phyloP scores from a whole-genome alignment of 129 eudicot species.

The Smallanthus sonchifolius region DNA sequence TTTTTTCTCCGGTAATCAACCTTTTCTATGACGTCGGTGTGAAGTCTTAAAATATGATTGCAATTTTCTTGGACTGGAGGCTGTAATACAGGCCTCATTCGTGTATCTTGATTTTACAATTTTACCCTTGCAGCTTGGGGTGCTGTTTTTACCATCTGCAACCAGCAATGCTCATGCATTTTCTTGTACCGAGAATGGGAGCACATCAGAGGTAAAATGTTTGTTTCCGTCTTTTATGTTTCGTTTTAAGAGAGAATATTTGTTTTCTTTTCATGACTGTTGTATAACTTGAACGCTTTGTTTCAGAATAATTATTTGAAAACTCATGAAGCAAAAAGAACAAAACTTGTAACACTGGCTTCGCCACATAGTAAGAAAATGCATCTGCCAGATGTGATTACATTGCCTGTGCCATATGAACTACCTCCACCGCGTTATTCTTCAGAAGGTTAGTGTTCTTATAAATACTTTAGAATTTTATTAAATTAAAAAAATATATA shows the following conservation, averaged over 20 bases:
- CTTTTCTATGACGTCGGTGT: neutral
- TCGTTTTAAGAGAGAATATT: neutral
- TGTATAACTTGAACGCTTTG: neutral
- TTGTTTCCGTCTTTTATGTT: neutral
- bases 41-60: neutral
- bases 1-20: neutral
- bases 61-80: neutral
- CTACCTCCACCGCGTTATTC: conserved; percentile 87
- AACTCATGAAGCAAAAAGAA: conserved; percentile 35
- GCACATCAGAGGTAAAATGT: conserved; percentile 39
- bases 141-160: conserved; percentile 71
- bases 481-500: neutral
- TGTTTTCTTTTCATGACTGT: neutral
- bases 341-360: conserved; percentile 65
- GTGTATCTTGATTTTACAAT: conserved; percentile 11
- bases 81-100: neutral
- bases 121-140: conserved; percentile 67
- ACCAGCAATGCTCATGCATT: conserved; percentile 40
- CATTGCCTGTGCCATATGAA: conserved; percentile 82
- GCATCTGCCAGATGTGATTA: conserved; percentile 48
- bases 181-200: conserved; percentile 69
- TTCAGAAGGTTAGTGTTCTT: conserved; percentile 49
- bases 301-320: conserved; percentile 40
- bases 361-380: conserved; percentile 39
- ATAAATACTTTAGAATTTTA: neutral